Base-by-base conservation (phyloP, 1,284 basidiomycete genomes). In the Puccinia polysora region DNA sequence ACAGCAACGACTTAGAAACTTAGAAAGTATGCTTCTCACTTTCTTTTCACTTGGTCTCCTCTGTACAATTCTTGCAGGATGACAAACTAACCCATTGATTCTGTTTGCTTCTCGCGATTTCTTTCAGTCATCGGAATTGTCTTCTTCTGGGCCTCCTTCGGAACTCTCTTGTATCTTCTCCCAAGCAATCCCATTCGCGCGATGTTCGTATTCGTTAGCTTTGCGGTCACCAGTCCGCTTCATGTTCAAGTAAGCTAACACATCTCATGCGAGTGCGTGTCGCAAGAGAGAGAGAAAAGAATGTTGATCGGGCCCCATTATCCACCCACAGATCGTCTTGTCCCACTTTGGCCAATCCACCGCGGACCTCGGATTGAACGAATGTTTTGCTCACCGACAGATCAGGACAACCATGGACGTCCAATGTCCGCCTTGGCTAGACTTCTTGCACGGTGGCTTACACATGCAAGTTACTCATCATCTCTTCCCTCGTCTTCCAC, bases 401-500 rank as follows among this genome's bases (percentile, higher is more conserved):
- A 83, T 98, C 74, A 88, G 95, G 62, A 98, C 96, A 7, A 97
- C 96, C 0, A 90, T 91, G 75, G 96, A 98, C 80, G 92, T 98
- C 45, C 86, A 89, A 74, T 97, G 94, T 81, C 86, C 88, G 0
- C 84, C 87, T 2, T 86, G 86, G 55, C 84, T 97, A 75, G 90
- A 87, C 75, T 97, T 93, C 78, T 81, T 97, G 34, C 95, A 98
- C 79, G 95, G 95, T 32, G 95, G 91, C 2, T 86, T 86, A 28
- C 92, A 98, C 77, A 87, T 97, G 58, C 95, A 98, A 81, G 92
- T 97, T 47, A 92, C 95, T 4, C 95, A 98, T 78, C 96, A 97
- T 81, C 84, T 97, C 73, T 97, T 97, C 83, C 96, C 95, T 7
- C 88, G 96, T 25, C 83, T 97, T 1, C 96, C 96, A 1, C 84